phyloP scores from a whole-genome alignment of 1,139 yeast species.

The Diutina pseudorugosa region DNA sequence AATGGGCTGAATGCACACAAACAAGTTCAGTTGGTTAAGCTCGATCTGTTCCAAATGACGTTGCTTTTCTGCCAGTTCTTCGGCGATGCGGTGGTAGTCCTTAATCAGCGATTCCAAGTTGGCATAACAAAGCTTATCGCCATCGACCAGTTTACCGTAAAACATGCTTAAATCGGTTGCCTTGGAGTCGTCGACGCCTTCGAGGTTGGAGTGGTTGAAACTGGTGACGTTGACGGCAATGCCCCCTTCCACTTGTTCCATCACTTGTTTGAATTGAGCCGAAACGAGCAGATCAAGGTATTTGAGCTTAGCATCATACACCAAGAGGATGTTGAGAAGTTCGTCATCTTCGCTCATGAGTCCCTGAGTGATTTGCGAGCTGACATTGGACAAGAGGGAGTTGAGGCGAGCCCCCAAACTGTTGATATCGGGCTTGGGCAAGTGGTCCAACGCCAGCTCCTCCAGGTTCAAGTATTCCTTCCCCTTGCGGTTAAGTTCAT shows the following conservation, averaged over 20 bases:
- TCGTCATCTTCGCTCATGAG: conserved; percentile 60
- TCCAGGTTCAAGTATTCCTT: conserved; percentile 20
- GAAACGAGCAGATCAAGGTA: conserved; percentile 54
- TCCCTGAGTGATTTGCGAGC: conserved; percentile 40
- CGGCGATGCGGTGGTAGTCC: conserved; percentile 21
- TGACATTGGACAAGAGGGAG: conserved; percentile 23
- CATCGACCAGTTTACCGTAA: conserved; percentile 68
- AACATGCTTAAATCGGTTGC: conserved; percentile 48
- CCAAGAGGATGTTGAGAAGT: conserved; percentile 34
- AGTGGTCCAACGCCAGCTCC: conserved; percentile 12
- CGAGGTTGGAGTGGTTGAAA: conserved; percentile 25
- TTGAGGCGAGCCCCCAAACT: conserved; percentile 23
- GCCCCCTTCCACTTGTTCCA: conserved; percentile 89
- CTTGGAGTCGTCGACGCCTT: conserved; percentile 13
- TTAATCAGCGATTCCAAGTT: conserved; percentile 67
- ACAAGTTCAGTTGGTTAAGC: conserved; percentile 50
- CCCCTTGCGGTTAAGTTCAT: conserved; percentile 30
- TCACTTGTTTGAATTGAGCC: conserved; percentile 66
- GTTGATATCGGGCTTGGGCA: conserved; percentile 18
- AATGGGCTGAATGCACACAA: conserved; percentile 67
- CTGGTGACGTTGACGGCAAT: conserved; percentile 48
- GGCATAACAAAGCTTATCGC: conserved; percentile 82
- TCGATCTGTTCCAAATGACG: conserved; percentile 8
- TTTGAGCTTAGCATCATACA: conserved; percentile 69
- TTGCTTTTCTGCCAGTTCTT: conserved; percentile 12